A percentile compares a stretch with the other conserved stretches of the same genome.
Evolutionary conservation across 805 yeast genomes (phyloP).

Genomic region (Priceomyces carsonii): DNA sequence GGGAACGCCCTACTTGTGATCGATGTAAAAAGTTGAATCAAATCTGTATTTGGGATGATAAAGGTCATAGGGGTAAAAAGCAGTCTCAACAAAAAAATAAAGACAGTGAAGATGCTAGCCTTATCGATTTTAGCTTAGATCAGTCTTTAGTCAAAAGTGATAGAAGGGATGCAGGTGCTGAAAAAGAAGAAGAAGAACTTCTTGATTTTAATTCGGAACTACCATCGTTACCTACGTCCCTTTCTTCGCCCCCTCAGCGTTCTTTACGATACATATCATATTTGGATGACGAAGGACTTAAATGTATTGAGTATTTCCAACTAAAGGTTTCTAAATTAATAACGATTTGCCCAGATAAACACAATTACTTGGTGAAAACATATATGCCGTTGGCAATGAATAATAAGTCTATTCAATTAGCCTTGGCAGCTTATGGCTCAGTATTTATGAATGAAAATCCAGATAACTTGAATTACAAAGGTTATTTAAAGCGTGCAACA

Average conservation of each 20-base stretch:
- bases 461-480: not conserved
- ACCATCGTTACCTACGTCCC: no score
- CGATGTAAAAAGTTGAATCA: constrained; percentile 13
- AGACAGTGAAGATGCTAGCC: no score
- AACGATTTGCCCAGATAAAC: constrained; percentile 1
- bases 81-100: no score
- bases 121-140: no score
- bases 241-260: no score
- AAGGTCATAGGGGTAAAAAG: no score
- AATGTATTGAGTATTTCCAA: not conserved
- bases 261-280: no score
- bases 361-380: constrained; percentile 1
- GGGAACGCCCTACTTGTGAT: constrained; percentile 19
- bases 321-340: not conserved
- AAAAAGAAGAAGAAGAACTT: no score
- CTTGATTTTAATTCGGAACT: no score
- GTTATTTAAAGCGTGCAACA: not conserved
- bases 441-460: not conserved
- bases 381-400: not conserved
- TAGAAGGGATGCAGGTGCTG: no score
- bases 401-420: not conserved
- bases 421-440: not conserved
- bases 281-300: not conserved
- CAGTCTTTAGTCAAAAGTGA: no score
- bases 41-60: constrained; percentile 15